A percentile compares a stretch with the other conserved stretches of the same genome.
Evolutionary conservation across 805 yeast genomes (phyloP).

Genomic region (Babjeviella inositovora): DNA sequence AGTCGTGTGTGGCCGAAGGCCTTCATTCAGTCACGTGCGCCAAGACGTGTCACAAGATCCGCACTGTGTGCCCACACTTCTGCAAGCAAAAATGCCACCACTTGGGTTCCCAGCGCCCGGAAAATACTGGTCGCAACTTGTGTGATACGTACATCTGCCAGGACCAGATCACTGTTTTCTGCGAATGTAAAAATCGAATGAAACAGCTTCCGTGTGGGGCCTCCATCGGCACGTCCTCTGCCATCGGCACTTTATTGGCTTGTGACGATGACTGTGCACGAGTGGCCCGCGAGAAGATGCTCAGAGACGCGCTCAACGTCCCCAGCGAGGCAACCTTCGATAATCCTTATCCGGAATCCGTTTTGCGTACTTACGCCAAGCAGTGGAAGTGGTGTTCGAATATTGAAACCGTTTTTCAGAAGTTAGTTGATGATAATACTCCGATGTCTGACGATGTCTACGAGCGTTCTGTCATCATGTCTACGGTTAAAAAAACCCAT

Average conservation of each 20-base stretch:
- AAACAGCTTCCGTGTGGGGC: constrained; percentile 42
- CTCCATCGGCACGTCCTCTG: constrained; percentile 13
- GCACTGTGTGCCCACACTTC: constrained; percentile 48
- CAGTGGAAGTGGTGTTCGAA: constrained; percentile 58
- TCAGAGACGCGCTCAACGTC: constrained; percentile 41
- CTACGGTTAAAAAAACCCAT: constrained; percentile 18
- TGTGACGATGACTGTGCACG: constrained; percentile 64
- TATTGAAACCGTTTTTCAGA: constrained; percentile 36
- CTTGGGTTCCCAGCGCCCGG: too few species aligned
- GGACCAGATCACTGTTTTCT: constrained; percentile 29
- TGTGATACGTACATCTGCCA: too few species aligned
- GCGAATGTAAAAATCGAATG: constrained; percentile 48
- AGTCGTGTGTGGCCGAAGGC: constrained; percentile 43
- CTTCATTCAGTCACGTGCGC: constrained; percentile 47
- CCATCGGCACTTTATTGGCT: constrained; percentile 19
- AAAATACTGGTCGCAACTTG: too few species aligned
- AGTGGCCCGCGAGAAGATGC: constrained; percentile 37
- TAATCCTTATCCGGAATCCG: constrained; percentile 25
- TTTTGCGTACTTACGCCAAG: constrained; percentile 26
- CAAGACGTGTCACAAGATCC: constrained; percentile 35
- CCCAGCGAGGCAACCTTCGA: constrained; percentile 5
- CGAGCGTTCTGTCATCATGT: too few species aligned
- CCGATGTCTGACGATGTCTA: too few species aligned
- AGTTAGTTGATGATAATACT: constrained; percentile 24
- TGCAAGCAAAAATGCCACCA: constrained; percentile 54